These are phyloP conservation scores for Karstenula rhodostoma DNA, from an alignment of 2,329 filamentous ascomycete species.

Conservation along the genomic window DNA sequence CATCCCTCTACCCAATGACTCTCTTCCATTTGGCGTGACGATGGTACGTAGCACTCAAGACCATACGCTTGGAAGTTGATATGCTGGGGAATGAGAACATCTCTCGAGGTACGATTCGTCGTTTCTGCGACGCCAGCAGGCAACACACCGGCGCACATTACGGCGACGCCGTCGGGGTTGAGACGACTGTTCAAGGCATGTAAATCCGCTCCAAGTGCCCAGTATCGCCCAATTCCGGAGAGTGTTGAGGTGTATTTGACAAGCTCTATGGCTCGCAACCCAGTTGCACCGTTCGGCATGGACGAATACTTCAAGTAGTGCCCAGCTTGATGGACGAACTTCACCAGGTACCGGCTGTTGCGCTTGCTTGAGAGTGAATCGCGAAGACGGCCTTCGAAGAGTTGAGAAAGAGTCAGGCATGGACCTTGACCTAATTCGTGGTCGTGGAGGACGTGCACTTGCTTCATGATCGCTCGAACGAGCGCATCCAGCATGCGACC, in stretches of 20 bases:
- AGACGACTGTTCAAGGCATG: conserved; percentile 20
- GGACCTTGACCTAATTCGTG: conserved; percentile 10
- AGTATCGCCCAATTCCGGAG: conserved; percentile 17
- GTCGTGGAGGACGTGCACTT: conserved; percentile 9
- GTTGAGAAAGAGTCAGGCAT: conserved; percentile 13
- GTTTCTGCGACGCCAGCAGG: conserved; percentile 7
- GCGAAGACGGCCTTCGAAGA: conserved; percentile 18
- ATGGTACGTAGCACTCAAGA: conserved; percentile 17
- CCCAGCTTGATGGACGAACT: conserved; percentile 21
- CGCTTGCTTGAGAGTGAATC: conserved; percentile 14
- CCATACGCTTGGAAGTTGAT: conserved; percentile 19
- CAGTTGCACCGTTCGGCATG: not conserved
- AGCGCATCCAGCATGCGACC: conserved; percentile 22
- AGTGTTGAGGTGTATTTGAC: conserved; percentile 19
- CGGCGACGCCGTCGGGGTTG: conserved; percentile 7
- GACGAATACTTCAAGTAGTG: conserved; percentile 13
- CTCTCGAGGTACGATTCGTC: not conserved
- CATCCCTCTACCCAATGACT: conserved; percentile 17
- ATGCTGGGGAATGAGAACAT: conserved; percentile 14
- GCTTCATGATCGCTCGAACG: conserved; percentile 15
- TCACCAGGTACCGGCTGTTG: conserved; percentile 14
- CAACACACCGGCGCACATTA: conserved; percentile 17
- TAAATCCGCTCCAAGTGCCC: conserved; percentile 18
- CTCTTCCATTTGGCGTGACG: conserved; percentile 13
- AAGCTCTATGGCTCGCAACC: conserved; percentile 17